phyloP scores from a whole-genome alignment of 1,284 basidiomycete genomes.

The Phellopilus nigrolimitatus region DNA sequence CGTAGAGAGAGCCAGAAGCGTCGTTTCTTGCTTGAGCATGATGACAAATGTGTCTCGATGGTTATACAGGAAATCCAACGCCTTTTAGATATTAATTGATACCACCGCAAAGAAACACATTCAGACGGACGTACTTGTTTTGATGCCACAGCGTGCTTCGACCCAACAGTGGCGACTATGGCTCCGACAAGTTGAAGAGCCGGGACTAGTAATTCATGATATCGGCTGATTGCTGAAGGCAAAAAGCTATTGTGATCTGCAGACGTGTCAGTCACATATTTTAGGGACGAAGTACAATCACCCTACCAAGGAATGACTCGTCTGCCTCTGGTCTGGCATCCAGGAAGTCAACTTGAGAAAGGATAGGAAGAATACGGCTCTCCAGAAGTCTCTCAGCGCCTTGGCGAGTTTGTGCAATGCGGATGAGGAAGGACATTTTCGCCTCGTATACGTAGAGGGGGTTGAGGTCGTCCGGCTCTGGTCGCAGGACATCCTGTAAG shows the following conservation, averaged over 20 bases:
- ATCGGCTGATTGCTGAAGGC: slow-evolving; percentile 81
- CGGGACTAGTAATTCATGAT: slow-evolving; percentile 85
- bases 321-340: slow-evolving; percentile 79
- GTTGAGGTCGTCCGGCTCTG: slow-evolving; percentile 90
- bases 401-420: slow-evolving; percentile 75
- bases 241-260: slow-evolving; percentile 82
- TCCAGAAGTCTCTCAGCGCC: slow-evolving; percentile 88
- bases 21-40: slow-evolving; percentile 68
- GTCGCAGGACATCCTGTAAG: slow-evolving; percentile 78
- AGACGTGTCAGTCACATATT: neutral
- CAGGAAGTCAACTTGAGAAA: slow-evolving; percentile 85
- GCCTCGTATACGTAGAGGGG: slow-evolving; percentile 94
- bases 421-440: slow-evolving; percentile 84
- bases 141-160: slow-evolving; percentile 56
- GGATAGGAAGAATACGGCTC: slow-evolving; percentile 69
- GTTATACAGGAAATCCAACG: slow-evolving; percentile 68
- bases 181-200: slow-evolving; percentile 76
- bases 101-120: slow-evolving; percentile 5
- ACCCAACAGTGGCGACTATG: slow-evolving; percentile 64
- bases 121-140: slow-evolving; percentile 49
- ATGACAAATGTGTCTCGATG: slow-evolving; percentile 80
- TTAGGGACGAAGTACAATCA: neutral
- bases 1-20: slow-evolving; percentile 57
- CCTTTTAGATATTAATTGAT: slow-evolving; percentile 36
- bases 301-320: slow-evolving; percentile 75